phyloP scores from a whole-genome alignment of 140 eudicot species.

The Stevia rebaudiana region DNA sequence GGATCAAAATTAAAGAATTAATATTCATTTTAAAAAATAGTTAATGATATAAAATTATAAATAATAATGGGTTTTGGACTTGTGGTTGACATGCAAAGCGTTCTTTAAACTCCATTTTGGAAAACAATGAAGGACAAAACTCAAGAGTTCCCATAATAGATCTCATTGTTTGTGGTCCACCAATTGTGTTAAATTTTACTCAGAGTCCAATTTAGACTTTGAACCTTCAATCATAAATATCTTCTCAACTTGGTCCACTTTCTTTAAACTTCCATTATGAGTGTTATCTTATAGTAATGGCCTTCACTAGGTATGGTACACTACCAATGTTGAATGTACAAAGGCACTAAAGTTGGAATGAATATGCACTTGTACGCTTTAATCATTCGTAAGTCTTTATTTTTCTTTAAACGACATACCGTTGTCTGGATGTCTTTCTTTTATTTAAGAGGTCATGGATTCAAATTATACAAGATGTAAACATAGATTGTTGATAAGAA shows the following conservation, averaged over 20 bases:
- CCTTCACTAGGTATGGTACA: slow-evolving; percentile 4
- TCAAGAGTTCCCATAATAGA: neutral
- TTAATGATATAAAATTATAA: no score
- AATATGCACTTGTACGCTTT: neutral
- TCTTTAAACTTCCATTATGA: slow-evolving; percentile 11
- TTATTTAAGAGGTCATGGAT: no score
- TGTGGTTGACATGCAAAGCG: neutral
- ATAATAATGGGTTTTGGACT: no score
- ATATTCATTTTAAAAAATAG: no score
- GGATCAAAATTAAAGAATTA: neutral
- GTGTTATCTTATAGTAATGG: slow-evolving; percentile 10
- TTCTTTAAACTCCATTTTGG: neutral
- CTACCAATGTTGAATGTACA: neutral
- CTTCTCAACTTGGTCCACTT: slow-evolving; percentile 19
- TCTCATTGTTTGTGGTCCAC: slow-evolving; percentile 10
- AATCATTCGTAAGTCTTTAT: neutral
- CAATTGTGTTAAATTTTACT: neutral
- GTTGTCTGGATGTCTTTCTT: no score
- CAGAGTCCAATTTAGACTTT: slow-evolving; percentile 7
- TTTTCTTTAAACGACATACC: no score
- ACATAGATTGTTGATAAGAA: no score
- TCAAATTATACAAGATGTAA: no score
- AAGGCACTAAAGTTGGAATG: neutral
- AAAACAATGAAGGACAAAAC: neutral
- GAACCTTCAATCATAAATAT: slow-evolving; percentile 5